These are phyloP conservation scores for Agrostemma githago DNA, from an alignment of 148 eudicot species.

Conservation along the genomic window DNA sequence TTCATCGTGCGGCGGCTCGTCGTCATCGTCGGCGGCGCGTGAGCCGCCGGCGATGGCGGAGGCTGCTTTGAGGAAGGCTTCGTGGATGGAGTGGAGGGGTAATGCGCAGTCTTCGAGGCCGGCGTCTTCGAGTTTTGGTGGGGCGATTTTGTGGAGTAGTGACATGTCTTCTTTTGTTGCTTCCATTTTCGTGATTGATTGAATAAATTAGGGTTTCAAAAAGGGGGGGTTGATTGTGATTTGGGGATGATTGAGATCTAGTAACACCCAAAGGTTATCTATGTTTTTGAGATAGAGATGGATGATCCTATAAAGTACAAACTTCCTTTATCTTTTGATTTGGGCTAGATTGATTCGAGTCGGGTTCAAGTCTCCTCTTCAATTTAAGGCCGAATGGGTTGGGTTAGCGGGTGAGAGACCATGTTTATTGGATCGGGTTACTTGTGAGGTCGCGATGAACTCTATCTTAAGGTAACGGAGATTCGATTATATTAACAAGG, in stretches of 20 bases:
- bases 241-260: neutral
- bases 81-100: conserved; percentile 63
- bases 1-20: conserved; percentile 18
- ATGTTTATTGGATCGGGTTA: too few relatives aligned
- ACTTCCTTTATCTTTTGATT: too few relatives aligned
- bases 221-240: neutral
- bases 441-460: too few relatives aligned
- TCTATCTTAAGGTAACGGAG: too few relatives aligned
- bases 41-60: conserved; percentile 58
- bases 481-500: too few relatives aligned
- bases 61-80: conserved; percentile 79
- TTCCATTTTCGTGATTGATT: conserved; percentile 22
- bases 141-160: conserved; percentile 21
- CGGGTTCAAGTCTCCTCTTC: too few relatives aligned
- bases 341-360: too few relatives aligned
- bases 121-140: conserved; percentile 82
- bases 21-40: conserved; percentile 21
- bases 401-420: too few relatives aligned
- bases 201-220: neutral
- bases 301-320: too few relatives aligned
- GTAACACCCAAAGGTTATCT: conserved; percentile 1
- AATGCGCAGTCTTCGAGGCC: conserved; percentile 90
- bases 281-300: too few relatives aligned
- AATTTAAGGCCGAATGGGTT: too few relatives aligned
- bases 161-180: conserved; percentile 20